phyloP scores from a whole-genome alignment of 2,329 filamentous ascomycete species.

The Alternaria gaisen region DNA sequence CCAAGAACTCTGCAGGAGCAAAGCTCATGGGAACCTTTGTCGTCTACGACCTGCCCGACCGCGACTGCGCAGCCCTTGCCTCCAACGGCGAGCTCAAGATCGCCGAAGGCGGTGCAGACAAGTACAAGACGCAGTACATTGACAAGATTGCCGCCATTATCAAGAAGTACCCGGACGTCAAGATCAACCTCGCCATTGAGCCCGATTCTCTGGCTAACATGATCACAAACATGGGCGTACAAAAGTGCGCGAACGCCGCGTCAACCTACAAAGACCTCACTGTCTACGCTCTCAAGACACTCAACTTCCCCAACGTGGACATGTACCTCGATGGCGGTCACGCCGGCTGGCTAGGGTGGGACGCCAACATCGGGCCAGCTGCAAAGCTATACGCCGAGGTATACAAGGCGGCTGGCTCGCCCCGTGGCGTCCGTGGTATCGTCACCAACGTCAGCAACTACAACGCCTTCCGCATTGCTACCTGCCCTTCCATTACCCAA shows the following conservation, averaged over 20 bases:
- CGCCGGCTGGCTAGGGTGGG: conserved; percentile 71
- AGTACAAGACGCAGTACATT: conserved; percentile 62
- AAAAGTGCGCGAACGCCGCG: conserved; percentile 64
- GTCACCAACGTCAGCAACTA: conserved; percentile 69
- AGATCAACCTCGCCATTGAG: conserved; percentile 62
- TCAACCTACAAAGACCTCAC: conserved; percentile 64
- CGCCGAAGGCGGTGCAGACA: conserved; percentile 60
- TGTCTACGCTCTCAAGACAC: conserved; percentile 63
- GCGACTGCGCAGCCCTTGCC: conserved; percentile 69
- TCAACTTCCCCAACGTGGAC: conserved; percentile 69
- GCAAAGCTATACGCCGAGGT: conserved; percentile 59
- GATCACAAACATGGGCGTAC: conserved; percentile 66
- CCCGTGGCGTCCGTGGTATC: conserved; percentile 60
- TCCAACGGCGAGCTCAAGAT: conserved; percentile 70
- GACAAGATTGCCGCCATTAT: conserved; percentile 64
- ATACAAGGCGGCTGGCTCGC: conserved; percentile 58
- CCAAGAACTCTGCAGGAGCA: conserved; percentile 59
- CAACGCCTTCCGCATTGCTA: conserved; percentile 61
- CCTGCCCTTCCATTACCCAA: conserved; percentile 56
- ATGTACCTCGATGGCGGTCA: conserved; percentile 72
- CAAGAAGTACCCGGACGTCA: conserved; percentile 62
- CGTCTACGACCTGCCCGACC: conserved; percentile 70
- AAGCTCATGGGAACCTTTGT: conserved; percentile 63
- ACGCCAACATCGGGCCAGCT: conserved; percentile 64
- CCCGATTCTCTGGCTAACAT: conserved; percentile 63